Evolutionary conservation across 768 basidiomycete species (phyloP).

Genomic region (Holtermannia corniformis): DNA sequence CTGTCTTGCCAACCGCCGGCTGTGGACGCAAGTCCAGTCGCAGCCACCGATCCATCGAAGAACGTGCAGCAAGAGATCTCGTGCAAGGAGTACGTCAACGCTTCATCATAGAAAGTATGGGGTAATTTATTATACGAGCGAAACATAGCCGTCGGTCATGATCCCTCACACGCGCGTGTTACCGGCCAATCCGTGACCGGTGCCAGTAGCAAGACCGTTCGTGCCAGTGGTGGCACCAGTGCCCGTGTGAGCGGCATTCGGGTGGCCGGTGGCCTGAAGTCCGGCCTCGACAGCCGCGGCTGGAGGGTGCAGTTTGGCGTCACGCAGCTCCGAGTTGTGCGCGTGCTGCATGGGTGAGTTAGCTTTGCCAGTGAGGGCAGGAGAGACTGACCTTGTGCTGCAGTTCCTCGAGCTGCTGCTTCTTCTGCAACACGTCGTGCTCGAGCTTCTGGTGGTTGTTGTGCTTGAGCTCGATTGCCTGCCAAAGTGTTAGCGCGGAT

Average conservation of each 20-base stretch:
- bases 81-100: too few species aligned
- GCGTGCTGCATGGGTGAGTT: not conserved
- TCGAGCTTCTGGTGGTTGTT: conserved; percentile 20
- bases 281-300: not conserved
- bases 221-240: not conserved
- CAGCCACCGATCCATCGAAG: too few species aligned
- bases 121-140: too few species aligned
- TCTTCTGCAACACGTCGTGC: conserved; percentile 23
- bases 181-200: not conserved
- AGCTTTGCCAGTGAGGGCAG: not conserved
- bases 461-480: conserved; percentile 1
- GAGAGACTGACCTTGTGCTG: not conserved
- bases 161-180: not conserved
- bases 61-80: too few species aligned
- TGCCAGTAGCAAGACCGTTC: not conserved
- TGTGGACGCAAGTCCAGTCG: too few species aligned
- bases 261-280: too few species aligned
- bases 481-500: not conserved
- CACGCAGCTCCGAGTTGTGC: conserved; percentile 1
- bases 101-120: too few species aligned
- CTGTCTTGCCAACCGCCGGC: too few species aligned
- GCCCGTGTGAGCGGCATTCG: too few species aligned
- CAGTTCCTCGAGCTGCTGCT: conserved; percentile 17
- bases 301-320: not conserved
- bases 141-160: too few species aligned